phyloP scores from a whole-genome alignment of 1,139 yeast genomes.

The Yarrowia galli region DNA sequence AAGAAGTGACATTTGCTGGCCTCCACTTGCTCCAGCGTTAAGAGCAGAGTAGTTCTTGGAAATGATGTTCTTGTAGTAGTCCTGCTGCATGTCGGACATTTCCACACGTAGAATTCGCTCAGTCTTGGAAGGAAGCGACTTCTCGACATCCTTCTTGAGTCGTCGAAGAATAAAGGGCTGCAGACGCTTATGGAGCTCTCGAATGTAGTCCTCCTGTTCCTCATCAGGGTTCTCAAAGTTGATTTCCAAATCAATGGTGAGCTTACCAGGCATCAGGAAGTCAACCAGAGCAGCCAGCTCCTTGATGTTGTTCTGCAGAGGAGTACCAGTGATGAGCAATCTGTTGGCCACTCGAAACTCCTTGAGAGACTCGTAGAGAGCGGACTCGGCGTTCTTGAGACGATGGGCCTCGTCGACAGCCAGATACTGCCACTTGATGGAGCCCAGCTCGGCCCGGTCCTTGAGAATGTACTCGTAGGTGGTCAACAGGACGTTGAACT shows the following conservation, averaged over 20 bases:
- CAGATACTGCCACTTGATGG: conserved; percentile 90
- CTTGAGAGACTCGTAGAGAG: conserved; percentile 84
- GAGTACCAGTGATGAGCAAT: conserved; percentile 95
- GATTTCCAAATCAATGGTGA: conserved; percentile 89
- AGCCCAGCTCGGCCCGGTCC: conserved; percentile 80
- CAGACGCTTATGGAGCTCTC: conserved; percentile 79
- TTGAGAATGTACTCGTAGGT: conserved; percentile 95
- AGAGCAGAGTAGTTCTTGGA: conserved; percentile 91
- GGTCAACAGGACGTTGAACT: conserved; percentile 86
- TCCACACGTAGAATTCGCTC: conserved; percentile 96
- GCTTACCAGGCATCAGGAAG: conserved; percentile 94
- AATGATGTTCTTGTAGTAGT: conserved; percentile 89
- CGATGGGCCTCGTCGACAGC: conserved; percentile 99
- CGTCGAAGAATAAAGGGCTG: conserved; percentile 93
- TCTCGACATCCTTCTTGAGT: conserved; percentile 95
- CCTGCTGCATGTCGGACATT: conserved; percentile 92
- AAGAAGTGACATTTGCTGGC: conserved; percentile 79
- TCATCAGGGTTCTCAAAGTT: conserved; percentile 89
- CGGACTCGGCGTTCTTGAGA: conserved; percentile 90
- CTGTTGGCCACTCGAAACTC: conserved; percentile 86
- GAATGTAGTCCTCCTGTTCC: conserved; percentile 86
- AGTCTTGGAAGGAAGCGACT: conserved; percentile 91
- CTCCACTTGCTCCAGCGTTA: conserved; percentile 80
- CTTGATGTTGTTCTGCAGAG: conserved; percentile 92
- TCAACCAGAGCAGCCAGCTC: conserved; percentile 95